Base-by-base conservation (phyloP, 2,329 filamentous ascomycete species). In the Microdochium nivale region DNA sequence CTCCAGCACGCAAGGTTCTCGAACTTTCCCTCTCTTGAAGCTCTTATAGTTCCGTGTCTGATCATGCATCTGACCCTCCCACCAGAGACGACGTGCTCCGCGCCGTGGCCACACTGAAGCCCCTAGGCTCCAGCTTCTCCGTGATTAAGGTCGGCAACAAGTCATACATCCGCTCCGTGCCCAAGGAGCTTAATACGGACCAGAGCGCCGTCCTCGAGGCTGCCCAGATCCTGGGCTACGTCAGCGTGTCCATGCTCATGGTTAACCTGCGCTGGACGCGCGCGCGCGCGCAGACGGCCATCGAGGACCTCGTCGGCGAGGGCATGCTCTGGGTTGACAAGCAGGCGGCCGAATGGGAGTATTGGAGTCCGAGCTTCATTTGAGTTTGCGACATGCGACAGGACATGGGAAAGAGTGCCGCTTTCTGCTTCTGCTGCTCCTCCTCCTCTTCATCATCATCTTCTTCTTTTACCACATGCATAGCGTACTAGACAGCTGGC, bases 301-400 rank as follows among this genome's bases (percentile, higher is more conserved):
- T 97, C 49, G 90, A 96, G 55, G 94, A 99, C 67, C 72, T 99
- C 32, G 77, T 97, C 49, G 84, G 86, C 0, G 90, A 95, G 62
- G 90, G 90, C 50, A 81, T 99, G 74, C 81, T 99, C 14, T 99
- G 94, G 94, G 83, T 97, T 5, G 94, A 99, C 68, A 83, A 81
- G 58, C 90, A 96, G 70, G 84, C 72, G 10, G 77, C 80, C 9
- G 92, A 97, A 71, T 90, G 85, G 68, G 91, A 97, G 69, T 99
- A 96, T 62, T 99, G 94, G 94, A 88, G 83, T 53, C 88, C 88
- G 1, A 83, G 85, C 0, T 88, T 87, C 55, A 88, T 91, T 16
- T 51, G 56, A 49, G n/a, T 47, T 51, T 16, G 55, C 51, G 32
- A 55, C 58, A 54, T 62, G 58, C n/a, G n/a, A 62, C 40, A n/a